Conservation (phyloP, 176 grass and related monocot genomes). For the Otatea glauca region DNA sequence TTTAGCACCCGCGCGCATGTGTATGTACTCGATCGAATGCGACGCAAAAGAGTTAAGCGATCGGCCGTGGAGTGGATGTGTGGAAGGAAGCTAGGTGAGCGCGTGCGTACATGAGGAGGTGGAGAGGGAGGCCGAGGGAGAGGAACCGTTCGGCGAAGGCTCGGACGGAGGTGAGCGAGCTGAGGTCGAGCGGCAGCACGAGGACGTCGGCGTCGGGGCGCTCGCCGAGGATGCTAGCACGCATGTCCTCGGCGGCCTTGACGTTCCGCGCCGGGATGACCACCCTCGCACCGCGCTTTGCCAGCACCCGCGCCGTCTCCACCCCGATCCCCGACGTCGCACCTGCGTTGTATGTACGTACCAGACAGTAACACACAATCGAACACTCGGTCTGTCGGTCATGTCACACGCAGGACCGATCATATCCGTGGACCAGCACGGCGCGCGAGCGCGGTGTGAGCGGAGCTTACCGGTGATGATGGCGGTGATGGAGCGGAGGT, state of each 20-base stretch:
- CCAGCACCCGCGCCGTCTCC: slow-evolving; percentile 90
- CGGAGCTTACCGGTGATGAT: slow-evolving; percentile 70
- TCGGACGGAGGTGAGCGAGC: slow-evolving; percentile 81
- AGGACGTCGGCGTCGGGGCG: slow-evolving; percentile 64
- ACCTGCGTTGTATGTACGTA: slow-evolving; percentile 33
- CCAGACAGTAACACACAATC: background rate
- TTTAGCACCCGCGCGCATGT: background rate
- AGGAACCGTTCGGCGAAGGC: slow-evolving; percentile 72
- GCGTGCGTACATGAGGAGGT: slow-evolving; percentile 75
- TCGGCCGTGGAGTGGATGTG: background rate
- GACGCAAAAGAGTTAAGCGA: background rate
- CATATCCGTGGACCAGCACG: background rate
- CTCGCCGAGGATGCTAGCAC: slow-evolving; percentile 53
- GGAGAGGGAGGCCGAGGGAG: slow-evolving; percentile 65
- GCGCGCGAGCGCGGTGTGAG: no score
- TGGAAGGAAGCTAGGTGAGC: background rate
- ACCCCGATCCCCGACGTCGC: slow-evolving; percentile 94
- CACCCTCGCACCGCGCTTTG: slow-evolving; percentile 75
- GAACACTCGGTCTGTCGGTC: background rate
- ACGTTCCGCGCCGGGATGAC: slow-evolving; percentile 76
- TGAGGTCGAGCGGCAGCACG: slow-evolving; percentile 87
- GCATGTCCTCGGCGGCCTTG: slow-evolving; percentile 84
- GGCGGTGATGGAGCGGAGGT: slow-evolving; percentile 58
- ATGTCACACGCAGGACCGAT: background rate
- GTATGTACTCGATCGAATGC: background rate